phyloP scores from a whole-genome alignment of 805 yeast species.

The Brettanomyces custersianus region DNA sequence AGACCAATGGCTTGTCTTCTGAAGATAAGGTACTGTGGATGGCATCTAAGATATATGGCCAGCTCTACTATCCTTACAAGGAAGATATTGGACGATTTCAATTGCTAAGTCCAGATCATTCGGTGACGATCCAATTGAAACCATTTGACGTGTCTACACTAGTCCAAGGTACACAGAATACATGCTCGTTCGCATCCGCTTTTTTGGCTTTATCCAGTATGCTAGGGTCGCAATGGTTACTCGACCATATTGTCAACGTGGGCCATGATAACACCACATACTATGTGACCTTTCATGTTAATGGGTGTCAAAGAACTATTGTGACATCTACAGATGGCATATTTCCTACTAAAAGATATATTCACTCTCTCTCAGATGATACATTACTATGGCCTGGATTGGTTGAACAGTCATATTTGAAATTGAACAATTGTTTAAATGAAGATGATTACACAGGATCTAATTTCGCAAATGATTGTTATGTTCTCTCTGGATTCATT shows the following conservation, averaged over 20 bases:
- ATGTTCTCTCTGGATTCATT: constrained; percentile 57
- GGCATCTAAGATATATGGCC: neutral
- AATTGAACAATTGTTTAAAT: constrained; percentile 29
- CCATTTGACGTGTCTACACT: constrained; percentile 36
- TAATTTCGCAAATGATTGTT: constrained; percentile 65
- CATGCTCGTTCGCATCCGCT: constrained; percentile 70
- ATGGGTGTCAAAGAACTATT: constrained; percentile 44
- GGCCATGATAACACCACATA: too few relatives aligned
- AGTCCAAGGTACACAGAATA: constrained; percentile 31
- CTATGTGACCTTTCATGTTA: constrained; percentile 34
- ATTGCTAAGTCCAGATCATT: too few relatives aligned
- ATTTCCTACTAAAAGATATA: too few relatives aligned
- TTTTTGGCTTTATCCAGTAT: too few relatives aligned
- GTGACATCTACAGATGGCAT: constrained; percentile 29
- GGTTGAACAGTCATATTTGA: constrained; percentile 70
- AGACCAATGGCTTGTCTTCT: neutral
- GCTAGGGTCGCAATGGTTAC: too few relatives aligned
- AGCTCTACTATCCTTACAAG: constrained; percentile 10
- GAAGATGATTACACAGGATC: constrained; percentile 68
- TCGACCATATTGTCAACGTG: too few relatives aligned
- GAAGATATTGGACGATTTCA: neutral
- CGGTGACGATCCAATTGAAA: constrained; percentile 18
- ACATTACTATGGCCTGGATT: constrained; percentile 53
- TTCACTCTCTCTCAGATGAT: constrained; percentile 23
- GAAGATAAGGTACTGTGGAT: neutral